These are phyloP conservation scores for Guyanaporus albipodus DNA, from an alignment of 768 basidiomycete genomes.

Conservation along the genomic window DNA sequence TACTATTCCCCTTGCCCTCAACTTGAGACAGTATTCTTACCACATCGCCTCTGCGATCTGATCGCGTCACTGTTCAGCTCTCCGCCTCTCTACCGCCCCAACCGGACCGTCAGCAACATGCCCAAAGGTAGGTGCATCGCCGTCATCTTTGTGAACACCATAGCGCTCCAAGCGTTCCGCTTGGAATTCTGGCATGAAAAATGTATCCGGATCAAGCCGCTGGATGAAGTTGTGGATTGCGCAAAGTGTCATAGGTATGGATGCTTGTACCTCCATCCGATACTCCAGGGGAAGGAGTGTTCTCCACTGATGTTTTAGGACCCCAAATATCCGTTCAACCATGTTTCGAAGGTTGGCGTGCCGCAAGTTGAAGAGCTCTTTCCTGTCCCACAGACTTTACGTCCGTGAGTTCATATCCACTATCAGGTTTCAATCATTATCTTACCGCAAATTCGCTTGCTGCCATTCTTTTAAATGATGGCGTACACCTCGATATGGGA, in stretches of 20 bases:
- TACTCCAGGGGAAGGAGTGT: background rate
- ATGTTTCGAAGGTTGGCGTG: background rate
- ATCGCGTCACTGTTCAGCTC: background rate
- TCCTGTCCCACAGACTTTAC: background rate
- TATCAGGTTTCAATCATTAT: background rate
- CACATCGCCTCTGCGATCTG: background rate
- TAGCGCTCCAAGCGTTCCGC: background rate
- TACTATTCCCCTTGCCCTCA: background rate
- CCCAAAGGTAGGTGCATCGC: background rate
- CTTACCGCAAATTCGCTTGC: background rate
- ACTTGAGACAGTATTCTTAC: background rate
- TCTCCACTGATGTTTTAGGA: no score
- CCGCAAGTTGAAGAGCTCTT: background rate
- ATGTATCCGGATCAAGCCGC: background rate
- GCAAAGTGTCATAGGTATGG: background rate
- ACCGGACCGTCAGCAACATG: background rate
- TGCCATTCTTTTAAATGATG: background rate
- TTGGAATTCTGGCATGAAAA: background rate
- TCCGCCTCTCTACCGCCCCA: background rate
- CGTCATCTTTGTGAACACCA: background rate
- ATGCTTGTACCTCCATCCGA: background rate
- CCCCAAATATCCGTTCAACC: no score
- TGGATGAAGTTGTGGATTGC: background rate
- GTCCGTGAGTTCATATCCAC: background rate
- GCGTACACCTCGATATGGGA: background rate